Percentiles rank a stretch among this genome's conserved stretches.
Evolutionary conservation across 495 filamentous ascomycete genomes (phyloP).

Genomic region (Trichoderma parareesei): DNA sequence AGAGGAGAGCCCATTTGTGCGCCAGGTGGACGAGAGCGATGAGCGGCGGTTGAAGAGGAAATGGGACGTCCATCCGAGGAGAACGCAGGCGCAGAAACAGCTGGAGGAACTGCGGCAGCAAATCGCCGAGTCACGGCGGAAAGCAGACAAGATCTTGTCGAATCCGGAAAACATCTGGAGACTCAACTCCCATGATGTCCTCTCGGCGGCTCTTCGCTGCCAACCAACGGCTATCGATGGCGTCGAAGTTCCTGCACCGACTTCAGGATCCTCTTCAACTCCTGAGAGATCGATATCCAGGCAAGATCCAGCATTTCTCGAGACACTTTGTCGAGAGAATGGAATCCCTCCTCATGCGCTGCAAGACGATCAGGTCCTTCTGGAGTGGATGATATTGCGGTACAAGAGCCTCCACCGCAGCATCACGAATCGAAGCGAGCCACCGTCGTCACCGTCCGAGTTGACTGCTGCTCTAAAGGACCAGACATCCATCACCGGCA

Average conservation of each 20-base stretch:
- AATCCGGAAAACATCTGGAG: neutral
- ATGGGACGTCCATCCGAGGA: neutral
- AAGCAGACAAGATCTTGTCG: neutral
- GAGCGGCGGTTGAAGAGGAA: neutral
- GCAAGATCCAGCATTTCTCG: neutral
- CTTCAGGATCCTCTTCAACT: neutral
- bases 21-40: neutral
- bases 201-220: constrained; percentile 1
- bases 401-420: neutral
- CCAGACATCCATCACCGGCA: neutral
- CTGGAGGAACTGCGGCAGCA: neutral
- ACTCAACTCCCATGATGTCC: neutral
- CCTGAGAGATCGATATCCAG: neutral
- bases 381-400: constrained; percentile 7
- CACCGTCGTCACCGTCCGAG: neutral
- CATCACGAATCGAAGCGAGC: neutral
- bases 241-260: neutral
- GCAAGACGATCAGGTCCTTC: neutral
- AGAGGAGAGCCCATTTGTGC: neutral
- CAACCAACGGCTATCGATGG: neutral
- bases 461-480: neutral
- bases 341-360: neutral
- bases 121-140: neutral
- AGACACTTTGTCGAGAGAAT: neutral
- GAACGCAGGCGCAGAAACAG: neutral